Conservation (phyloP, 169 alveolate genomes). For the Theileria equi region DNA sequence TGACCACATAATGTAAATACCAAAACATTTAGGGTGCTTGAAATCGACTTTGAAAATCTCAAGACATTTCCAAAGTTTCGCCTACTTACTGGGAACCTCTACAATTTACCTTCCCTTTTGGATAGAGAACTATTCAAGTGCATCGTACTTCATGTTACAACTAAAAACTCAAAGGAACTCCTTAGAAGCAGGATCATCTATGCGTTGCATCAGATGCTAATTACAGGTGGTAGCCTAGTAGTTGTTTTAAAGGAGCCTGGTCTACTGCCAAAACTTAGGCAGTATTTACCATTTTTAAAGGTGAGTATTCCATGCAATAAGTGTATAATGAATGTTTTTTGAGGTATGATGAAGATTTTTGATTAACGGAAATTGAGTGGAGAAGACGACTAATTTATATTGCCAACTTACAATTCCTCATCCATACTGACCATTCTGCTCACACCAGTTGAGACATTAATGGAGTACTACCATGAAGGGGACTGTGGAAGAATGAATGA, state of each 20-base stretch:
- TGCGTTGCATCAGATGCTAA: conserved; percentile 3
- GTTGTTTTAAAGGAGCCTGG: neutral
- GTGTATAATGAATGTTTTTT: too few species aligned
- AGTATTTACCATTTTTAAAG: too few species aligned
- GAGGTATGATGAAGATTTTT: too few species aligned
- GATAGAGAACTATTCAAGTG: conserved; percentile 32
- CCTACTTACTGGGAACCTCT: conserved; percentile 50
- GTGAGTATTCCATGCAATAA: too few species aligned
- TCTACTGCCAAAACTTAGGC: neutral
- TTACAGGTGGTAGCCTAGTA: conserved; percentile 1
- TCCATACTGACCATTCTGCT: too few species aligned
- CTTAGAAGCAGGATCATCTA: neutral
- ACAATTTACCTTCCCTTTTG: conserved; percentile 27
- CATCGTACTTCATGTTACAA: conserved; percentile 17
- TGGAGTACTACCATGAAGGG: too few species aligned
- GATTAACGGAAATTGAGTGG: too few species aligned
- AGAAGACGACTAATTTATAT: too few species aligned
- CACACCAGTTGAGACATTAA: too few species aligned
- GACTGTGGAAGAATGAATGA: too few species aligned
- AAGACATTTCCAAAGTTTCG: conserved; percentile 28
- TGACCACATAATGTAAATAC: too few species aligned
- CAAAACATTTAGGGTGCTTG: conserved; percentile 11
- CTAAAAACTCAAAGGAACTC: conserved; percentile 29
- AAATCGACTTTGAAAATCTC: conserved; percentile 13
- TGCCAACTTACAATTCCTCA: too few species aligned